Evolutionary conservation across 345 rosid species (phyloP).

Genomic region (Aethionema arabicum): DNA sequence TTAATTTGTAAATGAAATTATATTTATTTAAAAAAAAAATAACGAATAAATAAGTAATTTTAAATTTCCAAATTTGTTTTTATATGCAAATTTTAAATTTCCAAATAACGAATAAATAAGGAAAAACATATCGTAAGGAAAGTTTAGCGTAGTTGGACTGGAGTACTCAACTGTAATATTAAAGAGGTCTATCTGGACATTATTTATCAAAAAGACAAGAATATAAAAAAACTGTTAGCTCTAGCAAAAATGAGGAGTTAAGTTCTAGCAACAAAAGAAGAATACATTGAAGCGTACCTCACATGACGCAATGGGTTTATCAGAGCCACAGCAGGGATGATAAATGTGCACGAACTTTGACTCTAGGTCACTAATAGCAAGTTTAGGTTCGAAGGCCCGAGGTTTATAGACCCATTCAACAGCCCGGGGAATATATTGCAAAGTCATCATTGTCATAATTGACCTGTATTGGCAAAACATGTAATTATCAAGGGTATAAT

Average conservation of each 20-base stretch:
- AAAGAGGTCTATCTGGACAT: constrained; percentile 57
- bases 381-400: constrained; percentile 89
- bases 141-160: constrained; percentile 60
- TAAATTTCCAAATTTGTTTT: too few species aligned
- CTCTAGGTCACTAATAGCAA: constrained; percentile 80
- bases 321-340: constrained; percentile 90
- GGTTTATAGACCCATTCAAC: constrained; percentile 91
- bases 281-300: constrained; percentile 46
- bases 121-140: constrained; percentile 85
- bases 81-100: too few species aligned
- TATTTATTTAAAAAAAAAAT: too few species aligned
- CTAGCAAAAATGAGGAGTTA: not conserved
- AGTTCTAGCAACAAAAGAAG: constrained; percentile 5
- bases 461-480: too few species aligned
- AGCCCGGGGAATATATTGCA: constrained; percentile 78
- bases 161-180: too few species aligned
- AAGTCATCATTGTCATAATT: constrained; percentile 92
- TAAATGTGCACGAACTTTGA: constrained; percentile 73
- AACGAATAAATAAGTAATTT: too few species aligned
- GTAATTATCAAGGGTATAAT: too few species aligned
- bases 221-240: not conserved
- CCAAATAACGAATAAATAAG: too few species aligned
- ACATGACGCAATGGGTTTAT: constrained; percentile 63
- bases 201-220: constrained; percentile 7
- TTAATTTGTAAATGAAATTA: too few species aligned